Evolutionary conservation across 2,329 filamentous ascomycete genomes (phyloP).

Genomic region (Pseudocercospora cruenta): DNA sequence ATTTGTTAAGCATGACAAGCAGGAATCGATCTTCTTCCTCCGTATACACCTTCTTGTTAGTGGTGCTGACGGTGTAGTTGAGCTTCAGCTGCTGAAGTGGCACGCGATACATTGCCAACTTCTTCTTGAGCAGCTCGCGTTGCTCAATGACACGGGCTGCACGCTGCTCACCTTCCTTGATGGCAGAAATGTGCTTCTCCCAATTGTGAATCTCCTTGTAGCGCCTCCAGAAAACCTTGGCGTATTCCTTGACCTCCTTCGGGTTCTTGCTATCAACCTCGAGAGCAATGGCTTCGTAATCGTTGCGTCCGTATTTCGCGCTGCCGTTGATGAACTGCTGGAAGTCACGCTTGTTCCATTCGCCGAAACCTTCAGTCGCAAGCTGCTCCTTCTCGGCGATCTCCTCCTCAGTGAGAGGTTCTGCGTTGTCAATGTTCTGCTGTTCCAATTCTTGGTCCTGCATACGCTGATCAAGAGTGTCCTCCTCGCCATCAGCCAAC

Average conservation of each 20-base stretch:
- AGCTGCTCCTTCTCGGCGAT: slow-evolving; percentile 82
- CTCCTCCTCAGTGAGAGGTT: slow-evolving; percentile 85
- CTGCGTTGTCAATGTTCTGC: slow-evolving; percentile 88
- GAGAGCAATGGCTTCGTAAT: slow-evolving; percentile 80
- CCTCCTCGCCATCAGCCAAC: slow-evolving; percentile 83
- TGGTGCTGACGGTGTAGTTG: slow-evolving; percentile 98
- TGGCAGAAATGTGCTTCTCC: slow-evolving; percentile 82
- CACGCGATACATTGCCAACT: slow-evolving; percentile 95
- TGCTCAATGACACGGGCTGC: slow-evolving; percentile 88
- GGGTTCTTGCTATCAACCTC: slow-evolving; percentile 90
- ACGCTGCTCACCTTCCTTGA: slow-evolving; percentile 91
- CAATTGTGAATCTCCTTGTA: slow-evolving; percentile 90
- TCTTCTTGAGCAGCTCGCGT: slow-evolving; percentile 89
- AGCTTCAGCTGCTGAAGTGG: slow-evolving; percentile 97
- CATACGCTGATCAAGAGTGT: slow-evolving; percentile 82
- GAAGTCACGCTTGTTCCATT: slow-evolving; percentile 97
- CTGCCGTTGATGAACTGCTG: slow-evolving; percentile 97
- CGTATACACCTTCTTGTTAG: slow-evolving; percentile 99
- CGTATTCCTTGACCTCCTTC: slow-evolving; percentile 85
- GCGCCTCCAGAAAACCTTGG: slow-evolving; percentile 94
- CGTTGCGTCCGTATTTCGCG: slow-evolving; percentile 84
- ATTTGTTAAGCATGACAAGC: slow-evolving; percentile 87
- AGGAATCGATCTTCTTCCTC: slow-evolving; percentile 97
- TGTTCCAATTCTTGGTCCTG: slow-evolving; percentile 87
- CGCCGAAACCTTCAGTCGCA: slow-evolving; percentile 81